Base-by-base conservation (phyloP, 2,329 filamentous ascomycete genomes). In the Claviceps quebecensis region DNA sequence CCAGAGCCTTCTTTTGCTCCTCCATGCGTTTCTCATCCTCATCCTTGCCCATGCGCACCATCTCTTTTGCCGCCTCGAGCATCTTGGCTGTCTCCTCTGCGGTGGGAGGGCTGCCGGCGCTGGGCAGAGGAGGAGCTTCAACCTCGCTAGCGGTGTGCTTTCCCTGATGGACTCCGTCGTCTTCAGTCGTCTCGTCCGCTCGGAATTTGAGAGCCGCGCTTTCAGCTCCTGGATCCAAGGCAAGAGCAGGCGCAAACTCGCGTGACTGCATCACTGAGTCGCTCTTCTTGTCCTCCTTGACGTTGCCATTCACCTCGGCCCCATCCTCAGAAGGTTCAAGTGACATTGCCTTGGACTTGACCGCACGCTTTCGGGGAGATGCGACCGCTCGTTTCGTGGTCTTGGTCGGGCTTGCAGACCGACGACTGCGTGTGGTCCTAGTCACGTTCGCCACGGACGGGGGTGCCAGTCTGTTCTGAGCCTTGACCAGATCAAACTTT, bases 61-160 rank as follows among this genome's bases (percentile, higher is more conserved):
- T 95, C 58, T 83, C 80, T 69, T 84, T 88, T 36, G 93, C 93
- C 61, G 87, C 82, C 29, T 83, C 83, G 53, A 97, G 84, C 84
- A 96, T 89, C 51, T 83, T 78, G 52, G 85, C 77, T 1, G 89
- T 83, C 60, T 93, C 86, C 56, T 89, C 85, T 0, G 87, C 81
- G 13, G 82, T 78, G 0, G 86, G 83, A 8, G 89, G 75, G 54
- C 87, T 80, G 50, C 76, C 78, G 9, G 80, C 74, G 4, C 61
- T 65, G 7, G 66, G 61, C 23, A 78, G 58, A 14, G 89, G 86
- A 62, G 89, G 86, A 62, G 93, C 75, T 56, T 93, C 85, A 11
- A 93, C 74, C 55, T 84, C 84, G 47, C 91, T 81, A 46, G 82
- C 81, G 6, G 84, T 90, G 57, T 80, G 80, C 52, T 82, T 85